Evolutionary conservation across 371 early-diverging fungal genomes (phyloP), one percentile per base, ranked within the genome.

Genomic region (Mortierella sp.): DNA sequence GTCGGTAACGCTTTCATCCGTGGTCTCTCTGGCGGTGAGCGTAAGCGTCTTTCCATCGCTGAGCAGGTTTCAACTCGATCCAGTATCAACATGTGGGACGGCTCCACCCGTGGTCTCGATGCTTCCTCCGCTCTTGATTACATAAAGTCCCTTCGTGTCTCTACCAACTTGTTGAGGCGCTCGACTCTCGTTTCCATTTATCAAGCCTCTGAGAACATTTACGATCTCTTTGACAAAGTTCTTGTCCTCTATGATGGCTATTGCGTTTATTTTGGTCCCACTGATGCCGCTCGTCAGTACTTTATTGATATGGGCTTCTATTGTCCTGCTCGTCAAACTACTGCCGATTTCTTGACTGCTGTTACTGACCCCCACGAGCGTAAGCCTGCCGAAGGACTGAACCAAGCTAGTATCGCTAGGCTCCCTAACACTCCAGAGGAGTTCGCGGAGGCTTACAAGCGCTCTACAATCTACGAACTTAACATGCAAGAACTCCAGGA

Each of bases 71-170:
- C 96, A 1, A 89, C 94, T 2, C 84, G 84, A 26, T 91, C 93
- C 37, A 79, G 89, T 15, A 84, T 95, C 68, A 89, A 92, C 62
- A 88, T 94, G 70, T 92, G 95, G 89, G 96, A 97, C 70, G 95
- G 94, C 51, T 91, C 94, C 45, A 95, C 95, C 2, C 90, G 92
- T 68, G 97, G 97, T 64, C 85, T 98, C 28, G 98, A 98, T 84
- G 90, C 95, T 17, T 91, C 95, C 37, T 95, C 94, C 23, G 96
- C 97, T 22, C 85, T 94, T 0, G 93, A 94, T 75, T 93, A 92
- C 64, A 85, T 91, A 26, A 85, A 89, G 31, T 88, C 91, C 10
- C 83, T 94, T 2, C 87, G 92, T 47, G 89, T 93, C 51, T 84
- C 91, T 77, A 90, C 92, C 10, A 87, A 91, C 62, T 75, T 89